Evolutionary conservation across 768 basidiomycete genomes (phyloP), one percentile per base, ranked within the genome.

Genomic region (Holtermannia corniformis): DNA sequence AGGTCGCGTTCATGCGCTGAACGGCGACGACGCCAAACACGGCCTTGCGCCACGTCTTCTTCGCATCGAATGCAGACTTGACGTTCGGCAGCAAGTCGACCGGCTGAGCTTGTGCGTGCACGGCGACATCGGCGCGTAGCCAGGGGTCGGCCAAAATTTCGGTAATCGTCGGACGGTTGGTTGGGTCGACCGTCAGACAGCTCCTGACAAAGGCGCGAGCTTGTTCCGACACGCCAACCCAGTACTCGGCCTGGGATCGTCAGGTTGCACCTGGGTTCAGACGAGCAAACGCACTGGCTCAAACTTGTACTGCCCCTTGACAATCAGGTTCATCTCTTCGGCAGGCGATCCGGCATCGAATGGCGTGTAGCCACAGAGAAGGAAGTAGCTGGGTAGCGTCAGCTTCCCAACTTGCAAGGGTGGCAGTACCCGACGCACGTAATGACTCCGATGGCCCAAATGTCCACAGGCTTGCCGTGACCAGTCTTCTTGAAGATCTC

Each of bases 371-470:
- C 81, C 83, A 48, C 83, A 83, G 23, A 96, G 83, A 3, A 96
- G 76, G 83, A 95, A 95, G 75, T 96, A 96, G 24, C 65, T 68
- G 49, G 19, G 21, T 24, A 19, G 7, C 7, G n/a, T 47, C 14
- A 49, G 43, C 16, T n/a, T 51, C 16, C 32, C 1, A 54, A 42
- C 43, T 13, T n/a, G 47, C 44, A 49, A 52, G 49, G 32, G 40
- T 22, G 7, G 27, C 10, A 14, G 41, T 51, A 37, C 4, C 5
- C 24, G 21, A 61, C 64, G 23, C 58, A 71, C 12, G 93, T 87
- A 72, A 99, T 92, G 46, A 99, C 93, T 37, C 93, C 93, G 81
- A 97, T 92, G 0, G 93, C 91, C 92, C 90, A 92, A 51, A 93
- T 75, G 64, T 93, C 93, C 16, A 95, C 92, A 7, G 92, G 91